phyloP scores from a whole-genome alignment of 1,139 yeast species.

The Casaregolazyma lundiana region DNA sequence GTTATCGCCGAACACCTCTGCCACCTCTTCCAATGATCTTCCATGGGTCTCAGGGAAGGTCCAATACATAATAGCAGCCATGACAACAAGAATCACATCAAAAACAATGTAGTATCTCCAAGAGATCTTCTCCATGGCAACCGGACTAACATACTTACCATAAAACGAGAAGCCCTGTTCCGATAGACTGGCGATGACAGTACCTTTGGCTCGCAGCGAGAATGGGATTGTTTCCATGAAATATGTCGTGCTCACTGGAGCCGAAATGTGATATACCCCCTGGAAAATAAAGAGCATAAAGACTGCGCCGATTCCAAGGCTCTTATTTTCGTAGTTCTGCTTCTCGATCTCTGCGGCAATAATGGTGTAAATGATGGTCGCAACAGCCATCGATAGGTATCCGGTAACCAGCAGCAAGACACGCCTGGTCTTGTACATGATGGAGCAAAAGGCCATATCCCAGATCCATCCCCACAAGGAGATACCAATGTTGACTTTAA shows the following conservation, averaged over 20 bases:
- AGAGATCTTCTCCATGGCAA: slow-evolving; percentile 35
- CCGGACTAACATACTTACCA: slow-evolving; percentile 42
- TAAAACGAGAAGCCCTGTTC: slow-evolving; percentile 37
- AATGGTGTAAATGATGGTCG: slow-evolving; percentile 14
- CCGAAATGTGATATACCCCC: slow-evolving; percentile 13
- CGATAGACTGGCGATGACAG: too few species aligned
- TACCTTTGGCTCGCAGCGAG: slow-evolving; percentile 33
- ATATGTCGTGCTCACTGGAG: slow-evolving; percentile 20
- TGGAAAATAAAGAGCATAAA: slow-evolving; percentile 14
- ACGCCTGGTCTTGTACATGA: slow-evolving; percentile 17
- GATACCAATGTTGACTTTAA: slow-evolving; percentile 14
- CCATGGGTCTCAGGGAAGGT: slow-evolving; percentile 92
- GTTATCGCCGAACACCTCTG: slow-evolving; percentile 23
- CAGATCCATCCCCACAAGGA: slow-evolving; percentile 15
- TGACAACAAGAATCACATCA: slow-evolving; percentile 20
- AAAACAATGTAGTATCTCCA: slow-evolving; percentile 37
- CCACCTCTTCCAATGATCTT: slow-evolving; percentile 81
- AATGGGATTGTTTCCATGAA: slow-evolving; percentile 36
- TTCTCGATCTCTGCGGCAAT: slow-evolving; percentile 12
- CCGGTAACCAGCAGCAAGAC: slow-evolving; percentile 36
- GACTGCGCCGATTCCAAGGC: slow-evolving; percentile 10
- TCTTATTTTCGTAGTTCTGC: slow-evolving; percentile 7
- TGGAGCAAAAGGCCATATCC: slow-evolving; percentile 13
- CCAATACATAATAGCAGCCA: slow-evolving; percentile 52
- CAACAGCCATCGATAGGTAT: slow-evolving; percentile 14